Percentiles rank a stretch among this genome's conserved stretches.
These are phyloP conservation scores for Heterobasidion irregulare DNA, from an alignment of 1,284 basidiomycete species.

Conservation along the genomic window DNA sequence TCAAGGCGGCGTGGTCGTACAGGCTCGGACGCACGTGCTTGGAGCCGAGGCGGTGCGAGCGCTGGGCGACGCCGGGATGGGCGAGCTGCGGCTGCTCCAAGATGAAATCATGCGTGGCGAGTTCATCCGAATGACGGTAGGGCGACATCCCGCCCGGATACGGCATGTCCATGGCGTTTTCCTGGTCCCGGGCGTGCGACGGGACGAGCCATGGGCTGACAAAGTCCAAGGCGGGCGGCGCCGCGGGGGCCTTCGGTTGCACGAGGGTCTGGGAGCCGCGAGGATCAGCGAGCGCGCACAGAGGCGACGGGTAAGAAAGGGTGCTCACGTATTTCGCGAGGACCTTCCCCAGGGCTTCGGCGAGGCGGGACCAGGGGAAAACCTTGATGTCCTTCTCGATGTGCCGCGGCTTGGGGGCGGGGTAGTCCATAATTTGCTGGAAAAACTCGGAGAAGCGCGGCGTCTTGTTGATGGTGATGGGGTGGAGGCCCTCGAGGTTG, in stretches of 20 bases:
- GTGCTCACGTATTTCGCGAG: conserved; percentile 84
- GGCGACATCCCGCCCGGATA: too few species aligned
- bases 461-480: conserved; percentile 63
- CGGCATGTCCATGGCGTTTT: too few species aligned
- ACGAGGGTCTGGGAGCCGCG: neutral
- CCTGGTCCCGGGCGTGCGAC: too few species aligned
- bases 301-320: neutral
- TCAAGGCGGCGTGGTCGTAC: neutral
- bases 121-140: too few species aligned
- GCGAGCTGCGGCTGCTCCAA: neutral
- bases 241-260: too few species aligned
- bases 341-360: conserved; percentile 84
- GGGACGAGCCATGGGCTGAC: too few species aligned
- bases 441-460: conserved; percentile 33
- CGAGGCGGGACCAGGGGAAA: conserved; percentile 85
- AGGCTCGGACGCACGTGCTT: neutral
- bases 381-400: conserved; percentile 99
- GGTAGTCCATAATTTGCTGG: conserved; percentile 92
- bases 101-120: neutral
- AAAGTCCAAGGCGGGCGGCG: too few species aligned
- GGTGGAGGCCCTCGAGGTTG: conserved; percentile 88
- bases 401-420: conserved; percentile 88
- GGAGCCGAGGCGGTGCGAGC: neutral
- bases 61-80: neutral
- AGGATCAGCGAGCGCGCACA: neutral